Evolutionary conservation across 78 protist genomes (phyloP), one percentile per base, ranked within the genome.

Genomic region (Goniomonas avonlea): DNA sequence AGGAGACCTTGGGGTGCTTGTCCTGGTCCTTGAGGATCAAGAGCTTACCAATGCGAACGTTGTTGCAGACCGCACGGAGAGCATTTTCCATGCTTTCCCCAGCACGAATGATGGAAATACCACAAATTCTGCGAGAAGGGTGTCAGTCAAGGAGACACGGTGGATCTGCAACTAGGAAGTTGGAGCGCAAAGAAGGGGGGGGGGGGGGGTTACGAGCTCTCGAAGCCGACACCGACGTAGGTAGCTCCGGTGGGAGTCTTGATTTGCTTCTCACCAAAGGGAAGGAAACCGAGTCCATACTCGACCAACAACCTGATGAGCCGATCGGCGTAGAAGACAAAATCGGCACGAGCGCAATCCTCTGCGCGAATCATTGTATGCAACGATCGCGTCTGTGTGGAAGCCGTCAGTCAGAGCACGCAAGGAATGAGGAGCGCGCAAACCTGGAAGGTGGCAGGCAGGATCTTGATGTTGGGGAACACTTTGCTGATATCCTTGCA

Each of bases 71-170:
- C 0, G 80, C 84, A 55, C 92, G 79, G 5, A 91, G 55, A 50
- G 89, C 94, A 29, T 66, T 71, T 70, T 88, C 94, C 94, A 91
- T 91, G 35, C 84, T 56, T 81, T 91, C 94, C 39, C 94, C 94
- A 21, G 94, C 90, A 39, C 94, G 77, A 27, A 91, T 83, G 40
- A 91, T 82, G 37, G 82, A 27, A 2, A 91, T 90, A 37, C 92
- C n/a, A n/a, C n/a, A n/a, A n/a, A n/a, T n/a, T n/a, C n/a, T n/a
- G n/a, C n/a, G n/a, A n/a, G n/a, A n/a, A n/a, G n/a, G n/a, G n/a
- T n/a, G n/a, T n/a, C n/a, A n/a, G n/a, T n/a, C n/a, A n/a, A n/a
- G n/a, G n/a, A n/a, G n/a, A n/a, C n/a, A n/a, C n/a, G n/a, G n/a
- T n/a, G n/a, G n/a, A n/a, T n/a, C n/a, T n/a, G n/a, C 94, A 41